A percentile compares a stretch with the other conserved stretches of the same genome.
Conservation (phyloP, 2,329 filamentous ascomycete genomes). For the Clonostachys rhizophaga region DNA sequence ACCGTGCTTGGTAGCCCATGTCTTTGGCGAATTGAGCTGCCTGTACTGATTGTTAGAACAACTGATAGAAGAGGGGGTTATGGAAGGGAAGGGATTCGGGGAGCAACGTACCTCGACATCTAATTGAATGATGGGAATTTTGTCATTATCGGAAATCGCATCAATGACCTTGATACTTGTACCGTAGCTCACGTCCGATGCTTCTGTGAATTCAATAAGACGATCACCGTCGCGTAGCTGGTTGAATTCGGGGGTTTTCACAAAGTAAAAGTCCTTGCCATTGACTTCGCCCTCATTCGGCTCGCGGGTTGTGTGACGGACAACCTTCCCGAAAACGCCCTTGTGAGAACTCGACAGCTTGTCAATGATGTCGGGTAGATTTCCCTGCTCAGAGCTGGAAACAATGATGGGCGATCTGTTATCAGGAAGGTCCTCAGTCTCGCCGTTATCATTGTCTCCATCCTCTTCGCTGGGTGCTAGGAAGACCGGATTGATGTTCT, state of each 20-base stretch:
- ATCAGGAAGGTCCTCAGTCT: conserved; percentile 33
- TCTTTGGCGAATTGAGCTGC: conserved; percentile 53
- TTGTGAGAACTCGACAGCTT: conserved; percentile 60
- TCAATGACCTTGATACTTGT: conserved; percentile 50
- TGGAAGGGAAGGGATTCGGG: not conserved
- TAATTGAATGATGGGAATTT: conserved; percentile 55
- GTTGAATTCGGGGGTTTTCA: conserved; percentile 50
- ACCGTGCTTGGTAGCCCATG: conserved; percentile 49
- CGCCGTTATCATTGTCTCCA: conserved; percentile 23
- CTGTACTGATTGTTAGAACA: conserved; percentile 20
- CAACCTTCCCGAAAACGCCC: conserved; percentile 57
- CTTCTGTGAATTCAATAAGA: conserved; percentile 50
- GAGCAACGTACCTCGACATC: conserved; percentile 40
- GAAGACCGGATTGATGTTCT: conserved; percentile 60
- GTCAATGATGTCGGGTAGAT: conserved; percentile 46
- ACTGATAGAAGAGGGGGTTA: not conserved
- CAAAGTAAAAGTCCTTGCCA: conserved; percentile 50
- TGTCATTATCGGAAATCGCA: conserved; percentile 44
- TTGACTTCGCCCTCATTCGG: conserved; percentile 44
- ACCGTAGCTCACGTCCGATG: conserved; percentile 46
- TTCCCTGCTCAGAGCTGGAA: conserved; percentile 36
- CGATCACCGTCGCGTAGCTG: conserved; percentile 55
- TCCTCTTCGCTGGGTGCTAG: conserved; percentile 37
- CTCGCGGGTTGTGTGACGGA: conserved; percentile 49
- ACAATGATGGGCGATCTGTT: conserved; percentile 59